phyloP scores from a whole-genome alignment of 1,139 yeast genomes.

The Pichia sp. region DNA sequence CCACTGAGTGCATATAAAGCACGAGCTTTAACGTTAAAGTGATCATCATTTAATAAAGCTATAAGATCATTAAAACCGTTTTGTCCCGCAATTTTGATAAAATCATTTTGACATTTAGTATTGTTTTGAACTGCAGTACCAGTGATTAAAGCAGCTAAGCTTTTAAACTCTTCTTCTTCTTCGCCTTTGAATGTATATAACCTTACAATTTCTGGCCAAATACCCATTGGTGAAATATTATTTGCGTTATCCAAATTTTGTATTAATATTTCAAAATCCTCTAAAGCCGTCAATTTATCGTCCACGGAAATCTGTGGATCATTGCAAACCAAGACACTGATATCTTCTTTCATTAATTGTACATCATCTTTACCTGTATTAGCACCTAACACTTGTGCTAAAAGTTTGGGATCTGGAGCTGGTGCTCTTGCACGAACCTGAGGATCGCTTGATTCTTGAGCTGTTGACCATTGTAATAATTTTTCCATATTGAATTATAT shows the following conservation, averaged over 20 bases:
- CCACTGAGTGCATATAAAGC: conserved; percentile 74
- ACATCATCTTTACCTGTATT: conserved; percentile 62
- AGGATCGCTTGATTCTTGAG: conserved; percentile 63
- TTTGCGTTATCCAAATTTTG: conserved; percentile 95
- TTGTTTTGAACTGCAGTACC: conserved; percentile 95
- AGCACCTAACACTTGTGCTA: conserved; percentile 72
- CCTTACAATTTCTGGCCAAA: conserved; percentile 51
- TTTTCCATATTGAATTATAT: conserved; percentile 59
- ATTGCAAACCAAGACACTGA: conserved; percentile 45
- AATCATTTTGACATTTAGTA: conserved; percentile 62
- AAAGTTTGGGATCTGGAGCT: conserved; percentile 67
- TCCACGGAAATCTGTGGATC: conserved; percentile 58
- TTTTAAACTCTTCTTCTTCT: conserved; percentile 43
- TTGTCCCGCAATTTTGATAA: conserved; percentile 38
- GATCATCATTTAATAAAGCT: conserved; percentile 10
- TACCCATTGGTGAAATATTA: conserved; percentile 71
- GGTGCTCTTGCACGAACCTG: conserved; percentile 57
- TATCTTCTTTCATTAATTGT: conserved; percentile 70
- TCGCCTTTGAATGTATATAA: conserved; percentile 46
- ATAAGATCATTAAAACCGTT: conserved; percentile 11
- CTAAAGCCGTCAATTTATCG: conserved; percentile 57
- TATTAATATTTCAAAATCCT: conserved; percentile 87
- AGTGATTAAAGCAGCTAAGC: conserved; percentile 63
- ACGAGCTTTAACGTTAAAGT: conserved; percentile 41
- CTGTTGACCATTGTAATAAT: conserved; percentile 85